Evolutionary conservation across 163 green algal species (phyloP), one percentile per base, ranked within the genome.

Genomic region (Scenedesmus sp.): DNA sequence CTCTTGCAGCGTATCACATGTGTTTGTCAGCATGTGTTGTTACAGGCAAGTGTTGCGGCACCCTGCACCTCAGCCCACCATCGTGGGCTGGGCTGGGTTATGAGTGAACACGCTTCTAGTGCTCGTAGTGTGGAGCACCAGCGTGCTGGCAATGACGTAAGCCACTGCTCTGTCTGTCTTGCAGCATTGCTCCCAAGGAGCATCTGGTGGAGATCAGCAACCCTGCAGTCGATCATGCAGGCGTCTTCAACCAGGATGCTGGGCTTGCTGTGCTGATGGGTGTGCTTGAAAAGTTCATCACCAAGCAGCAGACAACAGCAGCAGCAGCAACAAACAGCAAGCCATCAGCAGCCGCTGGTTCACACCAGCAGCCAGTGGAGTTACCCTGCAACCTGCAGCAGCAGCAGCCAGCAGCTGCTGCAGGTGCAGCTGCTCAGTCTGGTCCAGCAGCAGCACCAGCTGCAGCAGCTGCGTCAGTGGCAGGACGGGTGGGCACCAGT

Each of bases 281-380:
- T 44, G 81, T 86, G 81, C n/a, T 68, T 26, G 46, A 65, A 26
- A 86, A 86, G 46, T 86, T 86, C 44, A 43, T 40, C 42, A 13
- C 24, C 46, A 65, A 37, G 81, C 81, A 43, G 18, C n/a, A 86
- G 18, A 3, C 46, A n/a, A 9, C 42, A 61, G 16, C 44, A 30
- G 20, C 79, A 56, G 37, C 42, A 18, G 46, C 81, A 65, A 44
- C 37, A 42, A 33, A 7, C 2, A 15, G 44, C 30, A 44, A 44
- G 46, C 44, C 30, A 6, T 16, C 51, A 22, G 20, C 56, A n/a
- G 56, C 20, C 30, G 56, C 56, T 70, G 22, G 7, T 16, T 33
- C 7, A n/a, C 9, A 70, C 56, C 3, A 35, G 42, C 40, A 84
- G 22, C 35, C 78, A 56, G 42, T 37, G n/a, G 5, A 35, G 5